Evolutionary conservation across 768 basidiomycete species (phyloP).

Genomic region (Strobilomyces confusus): DNA sequence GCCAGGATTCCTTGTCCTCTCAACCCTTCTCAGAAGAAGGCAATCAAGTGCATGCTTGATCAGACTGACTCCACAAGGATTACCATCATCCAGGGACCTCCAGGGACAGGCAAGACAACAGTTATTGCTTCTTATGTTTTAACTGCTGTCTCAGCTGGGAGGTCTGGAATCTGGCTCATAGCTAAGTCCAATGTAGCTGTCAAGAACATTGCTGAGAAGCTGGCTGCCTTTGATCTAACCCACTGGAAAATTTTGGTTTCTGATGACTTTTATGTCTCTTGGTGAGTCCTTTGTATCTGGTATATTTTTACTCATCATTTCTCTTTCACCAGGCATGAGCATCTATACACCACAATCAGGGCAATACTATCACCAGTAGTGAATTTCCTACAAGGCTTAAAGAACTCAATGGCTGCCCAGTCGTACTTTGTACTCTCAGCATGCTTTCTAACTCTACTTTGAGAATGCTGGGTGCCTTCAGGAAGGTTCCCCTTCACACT

Average conservation of each 20-base stretch:
- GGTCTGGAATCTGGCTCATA: constrained; percentile 68
- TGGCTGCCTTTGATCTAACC: constrained; percentile 48
- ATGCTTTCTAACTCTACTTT: constrained; percentile 55
- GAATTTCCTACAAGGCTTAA: constrained; percentile 32
- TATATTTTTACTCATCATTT: neutral
- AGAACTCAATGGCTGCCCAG: constrained; percentile 40
- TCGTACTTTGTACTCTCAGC: constrained; percentile 71
- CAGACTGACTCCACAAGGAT: constrained; percentile 32
- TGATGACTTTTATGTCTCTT: constrained; percentile 57
- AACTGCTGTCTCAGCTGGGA: constrained; percentile 37
- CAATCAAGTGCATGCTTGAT: constrained; percentile 38
- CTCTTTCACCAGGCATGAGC: constrained; percentile 65
- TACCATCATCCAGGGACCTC: constrained; percentile 46
- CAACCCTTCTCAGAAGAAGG: constrained; percentile 37
- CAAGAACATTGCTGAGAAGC: constrained; percentile 84
- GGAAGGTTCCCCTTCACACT: constrained; percentile 38
- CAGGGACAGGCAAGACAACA: constrained; percentile 71
- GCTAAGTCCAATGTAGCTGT: constrained; percentile 87
- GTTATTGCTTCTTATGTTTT: constrained; percentile 65
- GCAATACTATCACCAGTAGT: constrained; percentile 50
- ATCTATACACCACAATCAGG: constrained; percentile 54
- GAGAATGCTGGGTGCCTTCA: constrained; percentile 20
- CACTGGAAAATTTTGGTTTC: constrained; percentile 73
- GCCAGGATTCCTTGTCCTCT: constrained; percentile 27
- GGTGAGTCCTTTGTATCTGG: constrained; percentile 40